phyloP scores from a whole-genome alignment of 495 filamentous ascomycete genomes.

The Penicillium canescens region DNA sequence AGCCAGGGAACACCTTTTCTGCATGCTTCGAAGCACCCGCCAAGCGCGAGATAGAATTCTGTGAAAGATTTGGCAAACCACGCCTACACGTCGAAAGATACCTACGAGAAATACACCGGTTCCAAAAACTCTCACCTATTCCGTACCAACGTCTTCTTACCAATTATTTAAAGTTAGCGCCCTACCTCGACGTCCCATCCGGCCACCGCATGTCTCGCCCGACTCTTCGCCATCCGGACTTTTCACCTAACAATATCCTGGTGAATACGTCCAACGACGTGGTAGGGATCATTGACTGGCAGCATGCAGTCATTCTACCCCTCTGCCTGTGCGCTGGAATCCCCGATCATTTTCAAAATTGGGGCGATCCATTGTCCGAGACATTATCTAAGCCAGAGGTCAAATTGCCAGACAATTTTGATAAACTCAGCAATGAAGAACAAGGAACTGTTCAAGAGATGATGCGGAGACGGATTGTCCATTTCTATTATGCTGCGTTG shows the following conservation, averaged over 20 bases:
- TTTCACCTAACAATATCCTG: slow-evolving; percentile 31
- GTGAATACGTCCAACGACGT: slow-evolving; percentile 28
- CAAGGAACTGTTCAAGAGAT: slow-evolving; percentile 20
- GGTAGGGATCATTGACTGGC: slow-evolving; percentile 35
- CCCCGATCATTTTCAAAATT: slow-evolving; percentile 31
- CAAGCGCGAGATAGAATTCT: slow-evolving; percentile 25
- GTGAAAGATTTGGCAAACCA: slow-evolving; percentile 20
- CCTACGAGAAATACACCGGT: slow-evolving; percentile 22
- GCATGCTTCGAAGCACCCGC: slow-evolving; percentile 27
- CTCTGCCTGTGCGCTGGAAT: slow-evolving; percentile 30
- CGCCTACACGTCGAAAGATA: slow-evolving; percentile 27
- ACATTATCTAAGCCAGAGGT: slow-evolving; percentile 24
- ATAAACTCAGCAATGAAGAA: slow-evolving; percentile 14
- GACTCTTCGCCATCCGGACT: slow-evolving; percentile 22
- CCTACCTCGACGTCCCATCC: slow-evolving; percentile 17
- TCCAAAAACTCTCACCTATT: slow-evolving; percentile 12
- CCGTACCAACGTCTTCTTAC: slow-evolving; percentile 17
- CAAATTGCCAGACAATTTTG: slow-evolving; percentile 21
- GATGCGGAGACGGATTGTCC: slow-evolving; percentile 25
- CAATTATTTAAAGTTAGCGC: slow-evolving; percentile 22
- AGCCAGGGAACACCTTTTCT: slow-evolving; percentile 19
- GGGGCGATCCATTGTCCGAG: slow-evolving; percentile 29
- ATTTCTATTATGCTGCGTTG: slow-evolving; percentile 29
- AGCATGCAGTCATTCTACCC: slow-evolving; percentile 30
- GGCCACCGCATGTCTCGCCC: slow-evolving; percentile 22